A percentile compares a stretch with the other conserved stretches of the same genome.
Evolutionary conservation across 768 basidiomycete species (phyloP).

Genomic region (Kwoniella mangroviensis): DNA sequence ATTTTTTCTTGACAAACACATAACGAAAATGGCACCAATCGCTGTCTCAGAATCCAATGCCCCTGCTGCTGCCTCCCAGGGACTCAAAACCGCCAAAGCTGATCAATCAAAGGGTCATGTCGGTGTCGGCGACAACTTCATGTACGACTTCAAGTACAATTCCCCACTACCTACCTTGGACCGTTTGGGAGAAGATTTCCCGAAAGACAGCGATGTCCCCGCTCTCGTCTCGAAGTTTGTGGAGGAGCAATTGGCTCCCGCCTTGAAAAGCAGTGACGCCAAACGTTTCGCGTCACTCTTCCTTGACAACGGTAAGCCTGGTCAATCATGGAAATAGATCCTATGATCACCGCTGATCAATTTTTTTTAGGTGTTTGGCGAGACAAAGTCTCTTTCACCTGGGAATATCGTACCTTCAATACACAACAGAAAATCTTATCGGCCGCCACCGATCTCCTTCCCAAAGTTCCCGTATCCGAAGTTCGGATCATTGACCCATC

Average conservation of each 20-base stretch:
- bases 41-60: background rate
- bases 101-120: background rate
- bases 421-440: constrained; percentile 58
- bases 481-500: constrained; percentile 27
- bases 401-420: constrained; percentile 68
- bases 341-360: background rate
- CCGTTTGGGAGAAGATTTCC: background rate
- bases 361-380: constrained; percentile 61
- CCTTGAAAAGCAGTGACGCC: constrained; percentile 9
- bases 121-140: constrained; percentile 20
- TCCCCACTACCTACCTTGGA: constrained; percentile 24
- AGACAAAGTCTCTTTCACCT: constrained; percentile 67
- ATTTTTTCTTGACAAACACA: no score
- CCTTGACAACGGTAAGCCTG: constrained; percentile 28
- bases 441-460: constrained; percentile 60
- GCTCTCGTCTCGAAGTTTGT: constrained; percentile 1
- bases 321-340: background rate
- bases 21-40: constrained; percentile 12
- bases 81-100: background rate
- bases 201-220: background rate
- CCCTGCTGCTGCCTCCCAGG: background rate
- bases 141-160: constrained; percentile 34
- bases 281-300: constrained; percentile 30
- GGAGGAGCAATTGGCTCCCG: constrained; percentile 4
- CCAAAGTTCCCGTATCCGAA: constrained; percentile 14